Evolutionary conservation across 2,329 filamentous ascomycete genomes (phyloP).

Genomic region (Harringtonia lauricola): DNA sequence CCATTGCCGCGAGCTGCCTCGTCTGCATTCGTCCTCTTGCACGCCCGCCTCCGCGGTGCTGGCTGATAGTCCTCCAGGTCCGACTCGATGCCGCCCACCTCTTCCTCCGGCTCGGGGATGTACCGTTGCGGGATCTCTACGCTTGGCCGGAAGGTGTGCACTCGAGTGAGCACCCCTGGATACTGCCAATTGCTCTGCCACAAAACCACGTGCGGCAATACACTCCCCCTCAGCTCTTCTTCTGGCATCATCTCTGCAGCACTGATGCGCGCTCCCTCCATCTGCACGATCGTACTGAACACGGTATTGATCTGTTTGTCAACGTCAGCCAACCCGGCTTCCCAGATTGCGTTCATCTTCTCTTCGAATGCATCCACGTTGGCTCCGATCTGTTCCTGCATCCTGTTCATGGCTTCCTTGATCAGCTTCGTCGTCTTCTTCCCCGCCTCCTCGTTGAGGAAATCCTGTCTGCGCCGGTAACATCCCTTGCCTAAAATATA

Average conservation of each 20-base stretch:
- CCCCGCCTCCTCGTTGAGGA: neutral
- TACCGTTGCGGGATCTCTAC: no score
- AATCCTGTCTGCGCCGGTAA: neutral
- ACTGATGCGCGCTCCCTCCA: neutral
- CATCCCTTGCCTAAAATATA: neutral
- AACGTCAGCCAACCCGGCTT: neutral
- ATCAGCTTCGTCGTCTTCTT: neutral
- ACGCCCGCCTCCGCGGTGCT: no score
- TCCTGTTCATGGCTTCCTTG: constrained; percentile 1
- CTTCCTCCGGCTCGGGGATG: no score
- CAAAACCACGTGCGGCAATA: no score
- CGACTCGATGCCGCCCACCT: no score
- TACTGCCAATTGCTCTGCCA: no score
- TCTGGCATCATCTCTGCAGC: neutral
- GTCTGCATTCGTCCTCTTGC: no score
- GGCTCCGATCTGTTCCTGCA: neutral
- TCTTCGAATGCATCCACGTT: neutral
- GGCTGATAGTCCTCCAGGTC: no score
- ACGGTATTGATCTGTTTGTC: neutral
- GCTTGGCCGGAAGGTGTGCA: no score
- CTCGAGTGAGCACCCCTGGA: no score
- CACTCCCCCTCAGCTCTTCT: no score
- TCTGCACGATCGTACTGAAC: neutral
- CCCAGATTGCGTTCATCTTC: neutral
- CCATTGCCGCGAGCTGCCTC: no score